Evolutionary conservation across 495 filamentous ascomycete genomes (phyloP).

Genomic region (Apiosordaria backusii): DNA sequence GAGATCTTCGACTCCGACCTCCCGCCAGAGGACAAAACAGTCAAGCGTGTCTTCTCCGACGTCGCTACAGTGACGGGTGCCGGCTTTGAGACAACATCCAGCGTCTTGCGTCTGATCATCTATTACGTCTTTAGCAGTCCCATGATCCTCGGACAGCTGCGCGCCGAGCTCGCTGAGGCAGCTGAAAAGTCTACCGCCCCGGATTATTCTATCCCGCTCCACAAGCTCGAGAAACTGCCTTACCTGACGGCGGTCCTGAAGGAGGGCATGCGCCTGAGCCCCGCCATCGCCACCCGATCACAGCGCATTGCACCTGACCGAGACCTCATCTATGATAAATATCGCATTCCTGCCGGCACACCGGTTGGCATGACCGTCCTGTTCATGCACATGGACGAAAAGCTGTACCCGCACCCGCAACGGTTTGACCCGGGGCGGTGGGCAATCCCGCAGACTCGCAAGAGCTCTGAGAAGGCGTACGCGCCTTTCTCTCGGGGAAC

Average conservation of each 20-base stretch:
- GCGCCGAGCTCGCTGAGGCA: constrained; percentile 21
- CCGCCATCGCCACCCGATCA: constrained; percentile 35
- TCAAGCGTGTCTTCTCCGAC: constrained; percentile 24
- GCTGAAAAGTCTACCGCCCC: not conserved
- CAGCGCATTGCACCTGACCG: constrained; percentile 34
- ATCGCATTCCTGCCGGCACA: constrained; percentile 45
- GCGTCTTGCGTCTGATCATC: constrained; percentile 22
- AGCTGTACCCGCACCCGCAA: constrained; percentile 20
- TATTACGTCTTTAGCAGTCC: constrained; percentile 26
- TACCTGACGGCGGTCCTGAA: constrained; percentile 36
- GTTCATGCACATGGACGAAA: constrained; percentile 31
- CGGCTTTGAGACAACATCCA: constrained; percentile 30
- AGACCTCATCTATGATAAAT: constrained; percentile 39
- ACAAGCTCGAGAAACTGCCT: constrained; percentile 32
- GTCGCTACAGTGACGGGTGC: constrained; percentile 24
- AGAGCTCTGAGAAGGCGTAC: constrained; percentile 19
- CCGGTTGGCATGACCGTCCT: constrained; percentile 35
- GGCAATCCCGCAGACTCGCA: constrained; percentile 16
- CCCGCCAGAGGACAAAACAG: constrained; percentile 25
- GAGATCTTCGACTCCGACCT: constrained; percentile 30
- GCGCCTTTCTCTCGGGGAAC: constrained; percentile 28
- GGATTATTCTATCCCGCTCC: not conserved
- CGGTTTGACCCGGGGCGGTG: constrained; percentile 24
- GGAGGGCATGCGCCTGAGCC: constrained; percentile 37
- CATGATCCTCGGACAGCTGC: constrained; percentile 21